Conservation (phyloP, 2,329 filamentous ascomycete genomes). For the Domatiomyces catenatus region DNA sequence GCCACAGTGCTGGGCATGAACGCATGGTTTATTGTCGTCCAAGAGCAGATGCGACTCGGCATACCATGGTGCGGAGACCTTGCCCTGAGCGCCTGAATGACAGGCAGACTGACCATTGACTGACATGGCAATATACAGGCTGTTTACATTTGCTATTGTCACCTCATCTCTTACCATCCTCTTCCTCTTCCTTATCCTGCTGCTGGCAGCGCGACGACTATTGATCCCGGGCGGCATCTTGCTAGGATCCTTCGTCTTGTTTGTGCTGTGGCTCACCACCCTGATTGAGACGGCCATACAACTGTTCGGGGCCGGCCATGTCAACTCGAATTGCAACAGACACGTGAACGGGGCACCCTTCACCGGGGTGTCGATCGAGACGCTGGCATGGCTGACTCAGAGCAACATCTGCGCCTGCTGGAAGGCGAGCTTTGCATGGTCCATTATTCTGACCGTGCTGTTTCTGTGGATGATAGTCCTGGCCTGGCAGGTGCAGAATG, state of each 20-base stretch:
- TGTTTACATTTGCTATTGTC: constrained; percentile 49
- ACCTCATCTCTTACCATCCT: constrained; percentile 40
- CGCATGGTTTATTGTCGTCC: constrained; percentile 44
- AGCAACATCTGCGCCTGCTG: constrained; percentile 48
- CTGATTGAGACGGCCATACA: constrained; percentile 49
- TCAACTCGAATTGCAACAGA: constrained; percentile 44
- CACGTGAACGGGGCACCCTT: constrained; percentile 36
- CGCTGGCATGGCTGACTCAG: constrained; percentile 48
- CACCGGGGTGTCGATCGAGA: constrained; percentile 37
- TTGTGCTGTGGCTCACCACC: constrained; percentile 46
- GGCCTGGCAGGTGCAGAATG: constrained; percentile 39
- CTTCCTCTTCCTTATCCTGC: constrained; percentile 44
- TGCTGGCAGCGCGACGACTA: constrained; percentile 40
- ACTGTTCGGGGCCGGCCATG: constrained; percentile 42
- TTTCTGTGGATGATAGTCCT: constrained; percentile 53
- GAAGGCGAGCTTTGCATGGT: constrained; percentile 48
- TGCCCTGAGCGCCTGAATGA: background rate
- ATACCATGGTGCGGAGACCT: constrained; percentile 40
- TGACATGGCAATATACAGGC: constrained; percentile 28
- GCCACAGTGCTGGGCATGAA: constrained; percentile 45
- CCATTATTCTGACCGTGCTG: constrained; percentile 48
- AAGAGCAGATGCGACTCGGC: constrained; percentile 39
- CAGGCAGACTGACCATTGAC: background rate
- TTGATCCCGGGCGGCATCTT: constrained; percentile 45
- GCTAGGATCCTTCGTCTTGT: constrained; percentile 44